Percentiles rank a stretch among this genome's conserved stretches.
Conservation (phyloP, 768 basidiomycete genomes). For the Serendipita indica region DNA sequence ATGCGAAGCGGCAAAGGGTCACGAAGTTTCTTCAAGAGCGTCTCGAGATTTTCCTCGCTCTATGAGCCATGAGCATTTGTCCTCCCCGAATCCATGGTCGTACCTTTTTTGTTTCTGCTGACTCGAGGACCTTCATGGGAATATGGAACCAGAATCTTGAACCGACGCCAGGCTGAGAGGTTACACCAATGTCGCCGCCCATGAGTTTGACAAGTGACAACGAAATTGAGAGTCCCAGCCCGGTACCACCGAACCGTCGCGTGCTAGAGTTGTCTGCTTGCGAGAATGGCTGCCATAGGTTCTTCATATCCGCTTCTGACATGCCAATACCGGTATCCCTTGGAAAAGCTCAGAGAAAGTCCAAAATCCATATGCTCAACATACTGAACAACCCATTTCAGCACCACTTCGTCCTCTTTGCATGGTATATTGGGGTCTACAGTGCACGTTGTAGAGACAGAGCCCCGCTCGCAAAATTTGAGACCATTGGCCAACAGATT, state of each 20-base stretch:
- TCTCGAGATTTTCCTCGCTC: conserved; percentile 34
- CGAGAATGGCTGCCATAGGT: conserved; percentile 59
- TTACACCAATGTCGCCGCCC: conserved; percentile 57
- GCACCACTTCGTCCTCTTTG: conserved; percentile 30
- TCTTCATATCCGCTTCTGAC: conserved; percentile 46
- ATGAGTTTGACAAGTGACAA: conserved; percentile 62
- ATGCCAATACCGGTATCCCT: conserved; percentile 65
- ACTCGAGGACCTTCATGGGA: conserved; percentile 42
- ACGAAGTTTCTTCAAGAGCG: conserved; percentile 33
- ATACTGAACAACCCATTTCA: conserved; percentile 56
- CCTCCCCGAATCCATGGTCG: conserved; percentile 8
- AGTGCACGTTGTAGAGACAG: conserved; percentile 46
- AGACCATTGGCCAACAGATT: conserved; percentile 66
- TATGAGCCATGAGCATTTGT: conserved; percentile 17
- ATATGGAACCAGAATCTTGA: conserved; percentile 64
- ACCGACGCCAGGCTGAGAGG: conserved; percentile 46
- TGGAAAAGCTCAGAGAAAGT: conserved; percentile 2
- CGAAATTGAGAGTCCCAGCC: conserved; percentile 59
- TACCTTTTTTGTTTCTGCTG: conserved; percentile 44
- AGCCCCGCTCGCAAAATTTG: conserved; percentile 53
- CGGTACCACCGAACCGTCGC: conserved; percentile 63
- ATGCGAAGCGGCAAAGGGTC: conserved; percentile 33
- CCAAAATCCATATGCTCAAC: conserved; percentile 3
- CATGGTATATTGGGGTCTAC: conserved; percentile 29
- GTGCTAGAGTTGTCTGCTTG: conserved; percentile 71